These are phyloP conservation scores for Kwoniella pini DNA, from an alignment of 768 basidiomycete species.

Conservation along the genomic window DNA sequence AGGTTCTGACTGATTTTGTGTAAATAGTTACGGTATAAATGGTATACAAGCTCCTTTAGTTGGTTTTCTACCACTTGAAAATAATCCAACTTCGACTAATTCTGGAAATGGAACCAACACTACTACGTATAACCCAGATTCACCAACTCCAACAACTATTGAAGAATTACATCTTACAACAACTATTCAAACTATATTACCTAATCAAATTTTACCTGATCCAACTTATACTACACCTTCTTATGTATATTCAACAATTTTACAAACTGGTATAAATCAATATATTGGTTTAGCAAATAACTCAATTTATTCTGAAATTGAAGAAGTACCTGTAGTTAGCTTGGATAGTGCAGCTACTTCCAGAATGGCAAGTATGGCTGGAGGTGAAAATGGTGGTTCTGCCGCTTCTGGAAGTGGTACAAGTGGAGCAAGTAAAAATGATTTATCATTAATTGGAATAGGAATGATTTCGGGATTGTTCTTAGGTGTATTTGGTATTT, in stretches of 20 bases:
- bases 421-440: background rate
- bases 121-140: slow-evolving; percentile 18
- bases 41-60: slow-evolving; percentile 46
- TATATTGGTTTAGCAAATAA: slow-evolving; percentile 26
- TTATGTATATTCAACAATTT: slow-evolving; percentile 21
- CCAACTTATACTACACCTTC: slow-evolving; percentile 25
- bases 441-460: background rate
- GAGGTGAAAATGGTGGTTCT: slow-evolving; percentile 5
- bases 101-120: slow-evolving; percentile 8
- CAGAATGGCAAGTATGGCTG: slow-evolving; percentile 7
- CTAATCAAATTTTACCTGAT: slow-evolving; percentile 27
- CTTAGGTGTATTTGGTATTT: background rate
- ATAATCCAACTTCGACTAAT: background rate
- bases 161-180: slow-evolving; percentile 20
- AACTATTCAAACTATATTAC: slow-evolving; percentile 26
- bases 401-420: slow-evolving; percentile 1
- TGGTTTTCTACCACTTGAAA: slow-evolving; percentile 45
- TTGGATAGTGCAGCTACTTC: slow-evolving; percentile 10
- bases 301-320: slow-evolving; percentile 18
- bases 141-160: slow-evolving; percentile 30
- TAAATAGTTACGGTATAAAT: slow-evolving; percentile 44
- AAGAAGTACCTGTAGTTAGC: slow-evolving; percentile 25
- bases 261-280: slow-evolving; percentile 17
- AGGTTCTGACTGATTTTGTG: background rate
- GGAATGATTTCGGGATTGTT: background rate